Evolutionary conservation across 208 protist genomes (phyloP), one percentile per base, ranked within the genome.

Genomic region (Leishmania arabica): DNA sequence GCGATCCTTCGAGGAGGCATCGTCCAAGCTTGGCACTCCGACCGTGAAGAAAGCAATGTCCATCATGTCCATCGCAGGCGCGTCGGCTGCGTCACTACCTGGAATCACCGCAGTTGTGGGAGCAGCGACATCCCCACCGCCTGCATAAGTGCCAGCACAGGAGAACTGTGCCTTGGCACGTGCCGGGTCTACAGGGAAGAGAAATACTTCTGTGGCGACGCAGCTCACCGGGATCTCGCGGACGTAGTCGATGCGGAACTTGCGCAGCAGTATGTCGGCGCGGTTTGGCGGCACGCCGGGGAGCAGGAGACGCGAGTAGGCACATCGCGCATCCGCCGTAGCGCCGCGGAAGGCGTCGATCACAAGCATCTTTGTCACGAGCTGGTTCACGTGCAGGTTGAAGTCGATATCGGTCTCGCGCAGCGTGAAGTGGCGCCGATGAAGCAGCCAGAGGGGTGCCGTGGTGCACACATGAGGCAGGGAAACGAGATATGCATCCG

Each of bases 371-470:
- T 89, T 92, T 62, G 78, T 84, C 24, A 83, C 89, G 13, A 92
- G 81, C 78, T 95, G 92, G 58, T 95, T 95, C 2, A 95, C 78
- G 75, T 95, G 92, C n/a, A 83, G 83, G 77, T 95, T 95, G 76
- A 93, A 93, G 83, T 95, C 92, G 74, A 94, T 93, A 80, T 95
- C 92, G 13, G 79, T 89, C 71, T 91, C 88, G 45, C 92, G 86
- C 19, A 95, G 84, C 6, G 79, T 54, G 81, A 89, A 88, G 13
- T 58, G 70, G 24, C 86, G 87, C 9, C 65, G 70, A 15, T 75
- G 75, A 47, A 66, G 70, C 6, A 79, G n/a, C 11, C 27, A 58
- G 21, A 70, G 45, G 34, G 76, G n/a, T 21, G 6, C 31, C 13
- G 68, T 42, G 15, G 53, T 24, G 27, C 34, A 34, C 3, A 42